phyloP scores from a whole-genome alignment of 2,329 filamentous ascomycete species.

The Neonectria ditissima region DNA sequence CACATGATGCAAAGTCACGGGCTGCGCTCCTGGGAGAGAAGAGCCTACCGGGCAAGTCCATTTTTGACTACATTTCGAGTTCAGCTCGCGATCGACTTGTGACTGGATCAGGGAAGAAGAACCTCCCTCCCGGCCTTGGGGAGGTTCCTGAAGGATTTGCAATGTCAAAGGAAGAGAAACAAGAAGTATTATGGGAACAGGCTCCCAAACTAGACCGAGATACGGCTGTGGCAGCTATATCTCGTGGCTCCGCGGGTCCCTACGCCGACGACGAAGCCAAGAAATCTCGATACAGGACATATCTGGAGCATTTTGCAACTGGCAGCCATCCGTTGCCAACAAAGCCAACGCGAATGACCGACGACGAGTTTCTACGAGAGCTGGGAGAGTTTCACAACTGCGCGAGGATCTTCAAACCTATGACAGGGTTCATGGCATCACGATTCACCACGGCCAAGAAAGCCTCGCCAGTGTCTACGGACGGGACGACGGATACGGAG shows the following conservation, averaged over 20 bases:
- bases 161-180: conserved; percentile 71
- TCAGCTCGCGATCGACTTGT: conserved; percentile 82
- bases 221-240: conserved; percentile 75
- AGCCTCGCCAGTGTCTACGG: conserved; percentile 45
- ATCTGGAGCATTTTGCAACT: conserved; percentile 79
- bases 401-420: conserved; percentile 84
- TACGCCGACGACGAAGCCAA: conserved; percentile 88
- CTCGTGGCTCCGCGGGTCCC: conserved; percentile 74
- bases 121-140: conserved; percentile 82
- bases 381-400: conserved; percentile 78
- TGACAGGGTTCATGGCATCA: conserved; percentile 91
- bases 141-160: conserved; percentile 77
- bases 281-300: conserved; percentile 81
- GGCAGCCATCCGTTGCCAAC: conserved; percentile 62
- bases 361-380: conserved; percentile 84
- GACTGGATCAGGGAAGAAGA: conserved; percentile 77
- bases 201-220: conserved; percentile 75
- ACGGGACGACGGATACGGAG: conserved; percentile 35
- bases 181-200: conserved; percentile 67
- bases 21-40: conserved; percentile 85
- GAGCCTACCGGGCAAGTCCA: conserved; percentile 85
- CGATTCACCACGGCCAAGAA: conserved; percentile 83
- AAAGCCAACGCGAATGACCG: conserved; percentile 57
- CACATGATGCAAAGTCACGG: conserved; percentile 79
- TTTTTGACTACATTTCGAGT: conserved; percentile 91